Evolutionary conservation across 106 monocot species (phyloP), one percentile per base, ranked within the genome.

Genomic region (Dendrobium nobile): DNA sequence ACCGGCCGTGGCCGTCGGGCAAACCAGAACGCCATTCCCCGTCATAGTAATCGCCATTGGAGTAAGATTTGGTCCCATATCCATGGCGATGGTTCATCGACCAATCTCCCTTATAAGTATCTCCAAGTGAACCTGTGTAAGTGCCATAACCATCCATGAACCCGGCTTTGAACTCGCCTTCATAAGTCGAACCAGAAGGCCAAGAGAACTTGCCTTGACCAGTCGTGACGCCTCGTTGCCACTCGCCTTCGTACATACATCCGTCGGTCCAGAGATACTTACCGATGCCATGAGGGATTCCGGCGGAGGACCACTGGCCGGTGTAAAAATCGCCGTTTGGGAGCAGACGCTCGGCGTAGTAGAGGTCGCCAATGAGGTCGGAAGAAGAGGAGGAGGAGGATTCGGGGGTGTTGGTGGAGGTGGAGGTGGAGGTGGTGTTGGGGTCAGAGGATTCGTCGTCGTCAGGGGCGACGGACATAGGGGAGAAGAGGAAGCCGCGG

Each of bases 251-350:
- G 84, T 97, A 97, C 94, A 97, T 91, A 81, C 97, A 97, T 16
- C 94, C 97, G 72, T 97, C 94, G 6, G 84, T 92, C 97, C 97
- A 97, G 45, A 97, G 86, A 79, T 97, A 97, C 81, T 97, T 97
- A 2, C 97, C 97, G 33, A 56, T 47, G 41, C 97, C 94, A 79
- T 97, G 92, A 0, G 97, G 92, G 24, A 90, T 64, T 10, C 90
- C 82, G 76, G 54, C 79, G 76, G 45, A 72, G 78, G 67, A 67
- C 94, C 94, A 97, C 19, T 90, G 82, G 19, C 97, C 97, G 3
- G 89, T 92, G 88, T 94, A 97, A 84, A 89, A 90, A 87, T 97
- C 97, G 41, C 92, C 94, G 67, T 89, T 97, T n/a, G 94, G 84
- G 54, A 97, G 89, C 56, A 72, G 77, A n/a, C 85, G 83, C 79